Percentiles rank a stretch among this genome's conserved stretches.
Evolutionary conservation across 2,329 filamentous ascomycete genomes (phyloP).

Genomic region (Ilyonectria mors-panacis): DNA sequence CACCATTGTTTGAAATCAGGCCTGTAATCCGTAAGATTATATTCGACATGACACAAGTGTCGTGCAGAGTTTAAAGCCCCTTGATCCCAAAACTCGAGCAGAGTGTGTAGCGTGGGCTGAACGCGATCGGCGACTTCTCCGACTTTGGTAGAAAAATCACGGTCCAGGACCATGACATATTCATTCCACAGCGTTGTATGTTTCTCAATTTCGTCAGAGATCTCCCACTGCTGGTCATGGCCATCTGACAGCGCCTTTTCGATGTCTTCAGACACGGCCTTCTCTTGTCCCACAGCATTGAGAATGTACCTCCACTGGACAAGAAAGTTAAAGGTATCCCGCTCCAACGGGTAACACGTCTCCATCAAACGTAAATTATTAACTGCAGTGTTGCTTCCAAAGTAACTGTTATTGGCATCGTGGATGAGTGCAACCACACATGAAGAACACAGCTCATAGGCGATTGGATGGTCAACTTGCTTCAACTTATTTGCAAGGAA

Average conservation of each 20-base stretch:
- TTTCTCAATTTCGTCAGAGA: neutral
- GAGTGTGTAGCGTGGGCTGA: neutral
- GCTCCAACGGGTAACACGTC: neutral
- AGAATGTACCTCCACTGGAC: conserved; percentile 5
- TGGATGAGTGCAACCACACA: neutral
- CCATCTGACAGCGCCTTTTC: neutral
- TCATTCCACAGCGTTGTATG: neutral
- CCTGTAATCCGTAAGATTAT: neutral
- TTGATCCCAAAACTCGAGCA: neutral
- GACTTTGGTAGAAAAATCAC: neutral
- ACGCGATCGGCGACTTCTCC: neutral
- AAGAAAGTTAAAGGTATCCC: neutral
- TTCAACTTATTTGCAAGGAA: neutral
- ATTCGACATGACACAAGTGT: too few species aligned
- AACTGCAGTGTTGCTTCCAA: too few species aligned
- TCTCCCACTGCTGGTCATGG: too few species aligned
- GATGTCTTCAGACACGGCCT: neutral
- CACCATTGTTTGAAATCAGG: neutral
- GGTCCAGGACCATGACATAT: neutral
- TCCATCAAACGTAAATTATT: neutral
- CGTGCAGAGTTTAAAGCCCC: neutral
- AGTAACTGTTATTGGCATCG: neutral
- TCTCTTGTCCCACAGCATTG: neutral
- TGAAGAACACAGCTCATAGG: neutral
- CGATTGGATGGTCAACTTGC: neutral